Evolutionary conservation across 73 alveolate species (phyloP).

Genomic region (Durusdinium trenchii): DNA sequence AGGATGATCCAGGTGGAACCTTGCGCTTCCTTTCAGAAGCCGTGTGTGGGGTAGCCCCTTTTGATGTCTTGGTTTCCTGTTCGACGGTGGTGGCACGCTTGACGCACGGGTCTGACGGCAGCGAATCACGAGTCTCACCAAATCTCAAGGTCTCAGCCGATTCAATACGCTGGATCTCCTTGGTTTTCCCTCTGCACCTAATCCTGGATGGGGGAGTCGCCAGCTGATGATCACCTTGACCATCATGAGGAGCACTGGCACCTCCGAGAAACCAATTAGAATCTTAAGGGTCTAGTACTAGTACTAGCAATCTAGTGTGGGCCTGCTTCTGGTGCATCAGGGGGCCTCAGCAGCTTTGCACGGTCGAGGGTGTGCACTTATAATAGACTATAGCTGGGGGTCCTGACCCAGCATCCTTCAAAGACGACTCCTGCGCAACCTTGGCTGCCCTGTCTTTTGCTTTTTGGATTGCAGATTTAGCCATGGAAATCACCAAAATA

Average conservation of each 20-base stretch:
- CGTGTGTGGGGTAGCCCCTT: not conserved
- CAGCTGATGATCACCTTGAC: too few relatives aligned
- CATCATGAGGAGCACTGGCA: not conserved
- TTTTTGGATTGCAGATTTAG: not conserved
- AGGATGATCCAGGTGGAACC: not conserved
- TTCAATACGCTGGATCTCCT: too few relatives aligned
- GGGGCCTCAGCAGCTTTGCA: not conserved
- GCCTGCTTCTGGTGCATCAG: not conserved
- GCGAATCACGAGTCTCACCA: not conserved
- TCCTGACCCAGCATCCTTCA: not conserved
- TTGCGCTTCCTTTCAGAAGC: not conserved
- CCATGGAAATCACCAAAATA: not conserved
- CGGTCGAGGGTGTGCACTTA: not conserved
- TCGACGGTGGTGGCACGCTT: not conserved
- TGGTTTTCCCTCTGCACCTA: not conserved
- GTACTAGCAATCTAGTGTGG: not conserved
- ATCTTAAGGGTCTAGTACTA: not conserved
- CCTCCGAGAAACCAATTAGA: not conserved
- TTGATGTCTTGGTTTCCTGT: not conserved
- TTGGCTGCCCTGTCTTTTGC: constrained; percentile 11
- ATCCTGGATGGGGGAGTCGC: not conserved
- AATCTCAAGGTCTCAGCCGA: not conserved
- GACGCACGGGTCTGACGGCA: not conserved
- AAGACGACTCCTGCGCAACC: not conserved
- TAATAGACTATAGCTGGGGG: not conserved